Base-by-base conservation (phyloP, 2,329 filamentous ascomycete species). In the Chaetothyriales sp. region DNA sequence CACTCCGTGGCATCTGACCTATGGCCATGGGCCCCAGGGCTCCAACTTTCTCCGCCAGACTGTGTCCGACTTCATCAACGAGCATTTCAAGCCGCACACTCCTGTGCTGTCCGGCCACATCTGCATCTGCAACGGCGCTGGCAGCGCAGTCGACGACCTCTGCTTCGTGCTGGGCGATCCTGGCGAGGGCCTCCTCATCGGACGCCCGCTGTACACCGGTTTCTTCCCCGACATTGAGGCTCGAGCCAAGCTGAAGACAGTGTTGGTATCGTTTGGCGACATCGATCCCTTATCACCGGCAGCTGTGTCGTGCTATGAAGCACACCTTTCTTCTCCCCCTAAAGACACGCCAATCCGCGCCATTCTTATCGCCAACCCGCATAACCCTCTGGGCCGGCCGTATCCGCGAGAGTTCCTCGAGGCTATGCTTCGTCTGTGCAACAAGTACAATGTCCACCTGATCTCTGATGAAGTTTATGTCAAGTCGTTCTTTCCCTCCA, bases 391-490 rank as follows among this genome's bases (percentile, higher is more conserved):
- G 1, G 74, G 74, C 0, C 64, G 69, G 4, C 73, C 70, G 57
- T 74, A 74, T 53, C 53, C 70, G 4, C 65, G 63, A 2, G 57
- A 61, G 2, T 64, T 65, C 3, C 56, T 77, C 3, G 52, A 67
- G 0, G 64, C 61, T 2, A 60, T 75, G 18, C 68, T 78, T 65
- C 57, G 58, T 2, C 57, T 79, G 36, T 79, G 76, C 56, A 63
- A 73, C 43, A 67, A 68, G 49, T 63, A 78, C 55, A 55, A 65
- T 2, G 62, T 79, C 5, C 75, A 80, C 55, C 63, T 80, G 44
- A 70, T 80, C 61, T 72, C 70, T 54, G 77, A 80, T 59, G 77
- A 80, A 58, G 72, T 80, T 32, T 80, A 80, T 57, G 77, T 75
- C 1, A 58, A 75, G 3, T 78, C 76, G 0, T 63, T 73, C 1